phyloP scores from a whole-genome alignment of 2,329 filamentous ascomycete species.

The Neospermospora avenae region DNA sequence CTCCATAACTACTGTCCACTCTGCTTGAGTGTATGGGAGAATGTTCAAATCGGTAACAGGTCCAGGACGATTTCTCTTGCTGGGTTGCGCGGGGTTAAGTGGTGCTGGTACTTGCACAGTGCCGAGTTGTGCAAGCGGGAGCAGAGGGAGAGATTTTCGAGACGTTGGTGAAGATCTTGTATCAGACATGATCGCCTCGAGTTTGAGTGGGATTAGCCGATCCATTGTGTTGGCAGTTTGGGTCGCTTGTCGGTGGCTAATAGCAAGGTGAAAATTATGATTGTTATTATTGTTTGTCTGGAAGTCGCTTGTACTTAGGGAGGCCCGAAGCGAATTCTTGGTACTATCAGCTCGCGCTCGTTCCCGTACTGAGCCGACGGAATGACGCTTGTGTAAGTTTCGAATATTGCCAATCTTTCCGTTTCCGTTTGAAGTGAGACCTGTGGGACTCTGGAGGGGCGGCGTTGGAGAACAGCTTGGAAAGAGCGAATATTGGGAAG shows the following conservation, averaged over 20 bases:
- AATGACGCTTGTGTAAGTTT: neutral
- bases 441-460: neutral
- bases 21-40: slow-evolving; percentile 27
- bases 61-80: slow-evolving; percentile 16
- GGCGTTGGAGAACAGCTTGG: slow-evolving; percentile 14
- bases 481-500: slow-evolving; percentile 21
- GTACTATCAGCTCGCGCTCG: neutral
- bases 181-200: slow-evolving; percentile 8
- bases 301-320: neutral
- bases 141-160: neutral
- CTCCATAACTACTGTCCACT: slow-evolving; percentile 32
- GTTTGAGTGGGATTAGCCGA: slow-evolving; percentile 24
- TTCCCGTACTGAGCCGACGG: slow-evolving; percentile 6
- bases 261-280: neutral
- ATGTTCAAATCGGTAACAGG: slow-evolving; percentile 23
- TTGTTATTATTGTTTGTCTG: neutral
- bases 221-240: slow-evolving; percentile 15
- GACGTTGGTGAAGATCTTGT: neutral
- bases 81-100: slow-evolving; percentile 4
- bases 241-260: slow-evolving; percentile 5
- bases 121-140: neutral
- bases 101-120: slow-evolving; percentile 2
- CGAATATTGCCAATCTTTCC: neutral
- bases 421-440: slow-evolving; percentile 7
- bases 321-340: neutral